Evolutionary conservation across 2,329 filamentous ascomycete species (phyloP).

Genomic region (Calycina marina): DNA sequence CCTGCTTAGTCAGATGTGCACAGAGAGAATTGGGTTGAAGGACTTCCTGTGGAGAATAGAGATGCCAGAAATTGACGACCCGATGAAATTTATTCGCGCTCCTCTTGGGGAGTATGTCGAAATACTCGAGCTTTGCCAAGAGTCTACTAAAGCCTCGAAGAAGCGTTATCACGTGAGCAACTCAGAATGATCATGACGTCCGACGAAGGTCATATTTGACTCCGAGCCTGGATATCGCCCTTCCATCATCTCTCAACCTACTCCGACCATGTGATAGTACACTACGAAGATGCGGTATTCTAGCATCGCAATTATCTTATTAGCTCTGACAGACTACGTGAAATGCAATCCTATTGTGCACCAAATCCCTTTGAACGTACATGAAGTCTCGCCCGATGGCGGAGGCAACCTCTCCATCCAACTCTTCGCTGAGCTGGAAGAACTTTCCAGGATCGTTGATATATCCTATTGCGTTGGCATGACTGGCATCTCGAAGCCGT

Average conservation of each 20-base stretch:
- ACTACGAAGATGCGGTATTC: slow-evolving; percentile 14
- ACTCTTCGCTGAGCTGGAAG: slow-evolving; percentile 72
- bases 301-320: slow-evolving; percentile 9
- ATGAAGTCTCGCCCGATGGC: background rate
- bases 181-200: too few relatives aligned
- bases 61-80: slow-evolving; percentile 2
- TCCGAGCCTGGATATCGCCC: too few relatives aligned
- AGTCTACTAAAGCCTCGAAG: too few relatives aligned
- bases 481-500: slow-evolving; percentile 69
- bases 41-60: too few relatives aligned
- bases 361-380: slow-evolving; percentile 16
- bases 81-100: background rate
- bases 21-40: too few relatives aligned
- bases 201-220: too few relatives aligned
- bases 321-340: slow-evolving; percentile 1
- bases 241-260: slow-evolving; percentile 1
- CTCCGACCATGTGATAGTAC: slow-evolving; percentile 12
- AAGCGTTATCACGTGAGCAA: too few relatives aligned
- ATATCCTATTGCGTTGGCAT: slow-evolving; percentile 76
- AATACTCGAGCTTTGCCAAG: too few relatives aligned
- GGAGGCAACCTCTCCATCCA: slow-evolving; percentile 33
- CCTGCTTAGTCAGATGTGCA: too few relatives aligned
- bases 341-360: slow-evolving; percentile 6
- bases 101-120: background rate
- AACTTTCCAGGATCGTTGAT: slow-evolving; percentile 81